These are phyloP conservation scores for Saccharomycopsis microspora DNA, from an alignment of 805 yeast species.

Conservation along the genomic window DNA sequence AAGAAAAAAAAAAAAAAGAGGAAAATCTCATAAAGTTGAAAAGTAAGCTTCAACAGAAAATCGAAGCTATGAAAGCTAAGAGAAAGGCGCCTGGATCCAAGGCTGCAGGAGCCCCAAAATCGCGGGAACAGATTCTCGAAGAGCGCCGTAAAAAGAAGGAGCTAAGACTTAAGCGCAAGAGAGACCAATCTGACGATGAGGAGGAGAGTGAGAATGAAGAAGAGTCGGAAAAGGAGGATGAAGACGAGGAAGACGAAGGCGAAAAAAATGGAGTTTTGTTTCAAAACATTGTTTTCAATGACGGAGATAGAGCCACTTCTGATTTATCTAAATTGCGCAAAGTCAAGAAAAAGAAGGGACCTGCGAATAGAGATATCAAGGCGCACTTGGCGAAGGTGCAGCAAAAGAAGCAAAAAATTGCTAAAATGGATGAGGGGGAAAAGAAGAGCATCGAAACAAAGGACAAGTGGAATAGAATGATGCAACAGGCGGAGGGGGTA, in stretches of 20 bases:
- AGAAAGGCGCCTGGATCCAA: conserved; percentile 90
- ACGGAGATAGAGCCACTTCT: conserved; percentile 70
- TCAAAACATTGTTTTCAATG: conserved; percentile 73
- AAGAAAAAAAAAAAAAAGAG: conserved; percentile 37
- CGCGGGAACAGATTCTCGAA: conserved; percentile 69
- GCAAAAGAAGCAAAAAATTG: conserved; percentile 54
- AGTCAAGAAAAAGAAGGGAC: conserved; percentile 62
- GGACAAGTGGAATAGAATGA: conserved; percentile 73
- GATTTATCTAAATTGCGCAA: conserved; percentile 53
- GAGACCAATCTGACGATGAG: conserved; percentile 24
- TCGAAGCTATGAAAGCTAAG: conserved; percentile 56
- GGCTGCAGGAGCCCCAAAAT: conserved; percentile 69
- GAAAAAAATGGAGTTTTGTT: conserved; percentile 43
- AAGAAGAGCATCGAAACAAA: conserved; percentile 55
- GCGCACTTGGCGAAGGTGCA: conserved; percentile 75
- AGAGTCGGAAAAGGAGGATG: conserved; percentile 23
- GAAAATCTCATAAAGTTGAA: conserved; percentile 57
- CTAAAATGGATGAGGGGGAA: conserved; percentile 46
- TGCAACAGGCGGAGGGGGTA: conserved; percentile 80
- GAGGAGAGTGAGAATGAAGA: conserved; percentile 23
- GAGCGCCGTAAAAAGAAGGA: conserved; percentile 41
- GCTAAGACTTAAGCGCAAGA: conserved; percentile 23
- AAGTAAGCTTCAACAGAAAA: conserved; percentile 68
- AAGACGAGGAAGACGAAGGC: conserved; percentile 18
- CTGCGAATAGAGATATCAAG: conserved; percentile 71